Percentiles rank a stretch among this genome's conserved stretches.
Evolutionary conservation across 495 filamentous ascomycete species (phyloP).

Genomic region (Aspergillus hancockii): DNA sequence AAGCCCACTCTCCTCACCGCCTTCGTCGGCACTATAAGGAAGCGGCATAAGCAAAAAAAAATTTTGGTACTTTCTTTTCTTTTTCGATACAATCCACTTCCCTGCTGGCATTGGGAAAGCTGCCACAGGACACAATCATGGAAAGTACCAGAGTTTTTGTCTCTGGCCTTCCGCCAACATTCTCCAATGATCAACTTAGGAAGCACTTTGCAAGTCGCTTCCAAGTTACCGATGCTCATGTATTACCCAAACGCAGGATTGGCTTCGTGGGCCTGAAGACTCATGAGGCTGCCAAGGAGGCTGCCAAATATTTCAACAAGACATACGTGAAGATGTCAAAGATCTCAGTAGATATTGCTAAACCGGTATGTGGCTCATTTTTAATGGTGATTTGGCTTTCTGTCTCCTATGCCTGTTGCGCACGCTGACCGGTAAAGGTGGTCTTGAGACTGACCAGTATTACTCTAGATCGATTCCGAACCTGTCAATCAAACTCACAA

Average conservation of each 20-base stretch:
- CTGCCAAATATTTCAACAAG: constrained; percentile 92
- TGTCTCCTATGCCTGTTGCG: constrained; percentile 29
- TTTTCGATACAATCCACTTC: constrained; percentile 19
- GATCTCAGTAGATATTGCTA: constrained; percentile 87
- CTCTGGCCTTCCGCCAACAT: constrained; percentile 74
- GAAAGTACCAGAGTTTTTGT: constrained; percentile 80
- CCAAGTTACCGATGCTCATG: constrained; percentile 83
- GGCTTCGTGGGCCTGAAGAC: constrained; percentile 95
- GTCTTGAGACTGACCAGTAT: constrained; percentile 48
- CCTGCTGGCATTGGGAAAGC: constrained; percentile 11
- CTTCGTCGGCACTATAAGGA: constrained; percentile 33
- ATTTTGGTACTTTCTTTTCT: constrained; percentile 22
- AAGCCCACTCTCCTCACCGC: constrained; percentile 33
- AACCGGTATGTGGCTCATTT: constrained; percentile 62
- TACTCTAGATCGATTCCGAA: constrained; percentile 41
- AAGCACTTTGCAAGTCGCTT: constrained; percentile 81
- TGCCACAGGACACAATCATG: constrained; percentile 32
- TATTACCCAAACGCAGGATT: constrained; percentile 84
- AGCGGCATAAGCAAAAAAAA: constrained; percentile 34
- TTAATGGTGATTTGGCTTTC: constrained; percentile 12
- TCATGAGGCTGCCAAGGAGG: constrained; percentile 72
- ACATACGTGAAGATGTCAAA: constrained; percentile 96
- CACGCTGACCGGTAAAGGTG: constrained; percentile 49
- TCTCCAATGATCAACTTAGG: constrained; percentile 76
- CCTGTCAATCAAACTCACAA: constrained; percentile 36